Conservation (phyloP, 1,284 basidiomycete genomes). For the Puccinia triticina region DNA sequence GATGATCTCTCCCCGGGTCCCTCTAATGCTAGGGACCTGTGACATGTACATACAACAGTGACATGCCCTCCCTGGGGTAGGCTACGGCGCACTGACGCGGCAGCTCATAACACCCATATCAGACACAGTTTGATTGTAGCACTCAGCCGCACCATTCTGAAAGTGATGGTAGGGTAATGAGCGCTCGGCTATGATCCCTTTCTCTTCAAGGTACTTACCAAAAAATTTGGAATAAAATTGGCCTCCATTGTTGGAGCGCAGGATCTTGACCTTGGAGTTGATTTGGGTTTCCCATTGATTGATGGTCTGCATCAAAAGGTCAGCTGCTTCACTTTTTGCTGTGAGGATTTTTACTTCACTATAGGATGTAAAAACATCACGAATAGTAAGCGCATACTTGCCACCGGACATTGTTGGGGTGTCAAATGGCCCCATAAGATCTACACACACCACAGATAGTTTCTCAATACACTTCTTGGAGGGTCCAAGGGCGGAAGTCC, state of each 20-base stretch:
- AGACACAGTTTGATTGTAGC: constrained; percentile 6
- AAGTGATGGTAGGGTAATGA: constrained; percentile 29
- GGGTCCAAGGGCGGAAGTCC: not conserved
- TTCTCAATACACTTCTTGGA: not conserved
- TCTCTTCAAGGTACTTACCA: not conserved
- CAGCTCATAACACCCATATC: no score
- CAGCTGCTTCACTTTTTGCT: not conserved
- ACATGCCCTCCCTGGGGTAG: no score
- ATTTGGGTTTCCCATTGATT: not conserved
- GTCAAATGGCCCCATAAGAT: constrained; percentile 19
- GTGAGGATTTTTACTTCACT: not conserved
- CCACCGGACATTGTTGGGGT: not conserved
- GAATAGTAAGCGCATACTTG: not conserved
- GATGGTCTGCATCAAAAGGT: not conserved
- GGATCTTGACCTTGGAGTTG: not conserved
- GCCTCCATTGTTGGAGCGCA: constrained; percentile 17
- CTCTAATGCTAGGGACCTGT: no score
- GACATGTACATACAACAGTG: no score
- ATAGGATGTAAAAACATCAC: not conserved
- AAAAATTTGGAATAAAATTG: not conserved
- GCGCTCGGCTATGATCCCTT: constrained; percentile 28
- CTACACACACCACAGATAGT: not conserved
- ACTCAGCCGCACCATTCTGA: constrained; percentile 51
- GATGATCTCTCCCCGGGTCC: no score
- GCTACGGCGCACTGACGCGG: no score